phyloP scores from a whole-genome alignment of 768 basidiomycete genomes.

The Auriscalpium microsporum region DNA sequence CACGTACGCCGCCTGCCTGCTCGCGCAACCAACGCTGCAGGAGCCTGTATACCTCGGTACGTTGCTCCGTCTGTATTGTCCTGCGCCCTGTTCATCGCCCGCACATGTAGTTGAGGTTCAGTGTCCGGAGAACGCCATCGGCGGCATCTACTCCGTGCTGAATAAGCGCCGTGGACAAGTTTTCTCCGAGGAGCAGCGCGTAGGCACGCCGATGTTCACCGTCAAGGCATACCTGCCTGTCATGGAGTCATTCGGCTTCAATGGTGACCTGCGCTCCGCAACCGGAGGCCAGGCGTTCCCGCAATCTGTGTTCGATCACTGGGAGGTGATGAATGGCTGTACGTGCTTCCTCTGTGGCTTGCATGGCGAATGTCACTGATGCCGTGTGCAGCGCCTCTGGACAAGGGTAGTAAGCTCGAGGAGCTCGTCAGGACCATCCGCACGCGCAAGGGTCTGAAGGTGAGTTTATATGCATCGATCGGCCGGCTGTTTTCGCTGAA shows the following conservation, averaged over 20 bases:
- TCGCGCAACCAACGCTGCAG: slow-evolving; percentile 86
- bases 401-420: slow-evolving; percentile 89
- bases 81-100: no score
- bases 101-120: slow-evolving; percentile 78
- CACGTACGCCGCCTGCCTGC: slow-evolving; percentile 90
- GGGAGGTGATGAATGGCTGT: slow-evolving; percentile 81
- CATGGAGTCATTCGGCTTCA: slow-evolving; percentile 94
- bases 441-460: slow-evolving; percentile 92
- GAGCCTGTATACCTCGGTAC: slow-evolving; percentile 92
- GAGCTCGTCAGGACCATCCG: slow-evolving; percentile 77
- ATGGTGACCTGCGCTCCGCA: slow-evolving; percentile 85
- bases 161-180: slow-evolving; percentile 99
- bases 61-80: slow-evolving; percentile 15
- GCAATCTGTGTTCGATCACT: slow-evolving; percentile 89
- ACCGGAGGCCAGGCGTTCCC: slow-evolving; percentile 99
- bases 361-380: not conserved
- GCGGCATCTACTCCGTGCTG: slow-evolving; percentile 89
- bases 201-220: slow-evolving; percentile 98
- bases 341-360: not conserved
- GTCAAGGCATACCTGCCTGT: slow-evolving; percentile 96
- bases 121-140: slow-evolving; percentile 94
- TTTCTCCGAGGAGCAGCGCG: slow-evolving; percentile 93
- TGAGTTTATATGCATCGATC: slow-evolving; percentile 20
- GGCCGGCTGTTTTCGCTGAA: slow-evolving; percentile 9
- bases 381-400: slow-evolving; percentile 52